Conservation (phyloP, 2,329 filamentous ascomycete species). For the Apiospora arundinis region DNA sequence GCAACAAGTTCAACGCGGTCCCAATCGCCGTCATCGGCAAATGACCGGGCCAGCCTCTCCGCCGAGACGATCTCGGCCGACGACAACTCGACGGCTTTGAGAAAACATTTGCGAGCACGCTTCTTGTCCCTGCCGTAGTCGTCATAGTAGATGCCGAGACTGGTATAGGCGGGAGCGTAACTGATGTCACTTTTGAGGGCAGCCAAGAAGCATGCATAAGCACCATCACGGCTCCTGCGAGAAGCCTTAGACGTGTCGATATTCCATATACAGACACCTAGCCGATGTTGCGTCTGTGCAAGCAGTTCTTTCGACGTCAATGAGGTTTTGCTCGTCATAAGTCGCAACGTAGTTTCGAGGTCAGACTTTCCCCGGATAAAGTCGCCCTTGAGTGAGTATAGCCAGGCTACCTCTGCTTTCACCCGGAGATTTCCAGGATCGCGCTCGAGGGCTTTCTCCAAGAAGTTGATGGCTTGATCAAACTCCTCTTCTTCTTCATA, state of each 20-base stretch:
- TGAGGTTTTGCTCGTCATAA: conserved; percentile 57
- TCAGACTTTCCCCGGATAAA: conserved; percentile 71
- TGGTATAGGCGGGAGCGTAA: conserved; percentile 90
- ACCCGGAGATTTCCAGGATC: conserved; percentile 80
- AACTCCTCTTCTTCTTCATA: conserved; percentile 94
- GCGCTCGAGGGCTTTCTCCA: conserved; percentile 75
- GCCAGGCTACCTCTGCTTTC: conserved; percentile 89
- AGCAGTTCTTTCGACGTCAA: conserved; percentile 72
- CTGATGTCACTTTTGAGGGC: conserved; percentile 87
- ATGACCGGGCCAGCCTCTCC: conserved; percentile 82
- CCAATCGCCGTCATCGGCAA: conserved; percentile 93
- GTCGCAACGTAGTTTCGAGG: conserved; percentile 70
- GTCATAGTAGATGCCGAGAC: conserved; percentile 86
- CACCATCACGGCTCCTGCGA: conserved; percentile 79
- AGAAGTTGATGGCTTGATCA: conserved; percentile 78
- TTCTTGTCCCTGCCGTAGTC: conserved; percentile 90
- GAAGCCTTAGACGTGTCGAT: conserved; percentile 75
- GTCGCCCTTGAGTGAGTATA: conserved; percentile 82
- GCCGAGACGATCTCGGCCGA: conserved; percentile 85
- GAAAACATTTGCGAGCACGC: conserved; percentile 88
- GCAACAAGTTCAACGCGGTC: conserved; percentile 94
- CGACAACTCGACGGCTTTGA: conserved; percentile 94
- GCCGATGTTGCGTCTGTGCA: conserved; percentile 83
- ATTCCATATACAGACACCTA: conserved; percentile 89
- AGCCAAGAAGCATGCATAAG: conserved; percentile 83